Base-by-base conservation (phyloP, 768 basidiomycete genomes). In the Mycena epipterygia region DNA sequence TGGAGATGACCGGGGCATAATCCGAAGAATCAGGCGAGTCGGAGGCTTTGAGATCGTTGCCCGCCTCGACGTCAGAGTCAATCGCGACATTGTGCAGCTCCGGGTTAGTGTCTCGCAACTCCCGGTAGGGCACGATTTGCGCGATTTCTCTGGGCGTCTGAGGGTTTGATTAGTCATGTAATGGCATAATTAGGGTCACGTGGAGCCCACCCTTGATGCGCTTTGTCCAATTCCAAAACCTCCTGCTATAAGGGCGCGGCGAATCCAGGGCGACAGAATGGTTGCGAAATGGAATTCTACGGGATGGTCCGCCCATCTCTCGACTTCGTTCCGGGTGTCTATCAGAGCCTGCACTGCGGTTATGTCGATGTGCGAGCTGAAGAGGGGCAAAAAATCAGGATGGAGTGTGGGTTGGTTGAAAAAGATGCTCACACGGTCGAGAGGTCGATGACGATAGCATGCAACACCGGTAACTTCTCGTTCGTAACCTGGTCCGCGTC, bases 211-310 rank as follows among this genome's bases (percentile, higher is more conserved):
- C 23, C 77, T 79, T 12, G 82, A 79, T 5, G 82, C 69, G 3
- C 85, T 78, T 17, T 79, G 78, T n/a, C 95, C 93, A 23, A 86
- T 86, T 11, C 97, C 97, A 78, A 99, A 99, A 2, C 95, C 95
- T 67, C 93, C 97, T 5, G 96, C 95, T 53, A 95, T 82, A 37
- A 97, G 87, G 6, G 95, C 94, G 57, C 97, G 93, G 63, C 93
- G 90, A 68, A 95, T 94, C 97, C 97, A 99, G 0, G 96, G 96
- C 1, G 95, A 96, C 63, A 97, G 89, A 39, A 98, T 86, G 39
- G 93, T 90, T 6, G 95, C 93, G 79, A 99, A 99, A 83, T 99
- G 97, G 87, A 98, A 99, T 88, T 95, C 93, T 1, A 95, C 88
- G 5, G 90, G 86, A 69, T 85, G 87, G 75, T 96, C 88, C 12